Conservation (phyloP, 1,284 basidiomycete species). For the Neotropicomus parvogracilis region DNA sequence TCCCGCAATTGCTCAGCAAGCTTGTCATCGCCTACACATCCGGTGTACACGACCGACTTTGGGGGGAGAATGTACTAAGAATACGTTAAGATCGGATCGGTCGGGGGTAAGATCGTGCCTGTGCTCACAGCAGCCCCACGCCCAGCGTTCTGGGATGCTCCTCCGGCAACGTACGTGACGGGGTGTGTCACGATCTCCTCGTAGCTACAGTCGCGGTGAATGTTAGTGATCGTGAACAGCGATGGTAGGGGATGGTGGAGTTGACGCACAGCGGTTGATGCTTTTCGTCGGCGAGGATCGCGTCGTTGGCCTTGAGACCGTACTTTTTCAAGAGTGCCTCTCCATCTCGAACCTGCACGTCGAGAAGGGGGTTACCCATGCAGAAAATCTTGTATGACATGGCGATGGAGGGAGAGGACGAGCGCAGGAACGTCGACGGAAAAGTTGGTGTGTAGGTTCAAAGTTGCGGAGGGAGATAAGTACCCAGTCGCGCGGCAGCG, state of each 20-base stretch:
- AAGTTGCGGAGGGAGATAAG: constrained; percentile 8
- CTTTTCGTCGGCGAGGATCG: constrained; percentile 90
- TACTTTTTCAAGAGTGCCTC: constrained; percentile 90
- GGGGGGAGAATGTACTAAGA: constrained; percentile 82
- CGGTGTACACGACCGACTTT: constrained; percentile 92
- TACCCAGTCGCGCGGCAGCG: background rate
- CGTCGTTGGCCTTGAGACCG: constrained; percentile 91
- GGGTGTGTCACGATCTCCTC: constrained; percentile 80
- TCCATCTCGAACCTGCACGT: constrained; percentile 84
- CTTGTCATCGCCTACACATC: constrained; percentile 90
- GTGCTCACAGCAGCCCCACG: constrained; percentile 88
- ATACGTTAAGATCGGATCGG: constrained; percentile 4
- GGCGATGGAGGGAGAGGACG: constrained; percentile 11
- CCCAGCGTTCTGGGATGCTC: constrained; percentile 95
- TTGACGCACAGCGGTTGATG: constrained; percentile 73
- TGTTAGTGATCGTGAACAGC: constrained; percentile 3
- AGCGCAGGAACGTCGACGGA: constrained; percentile 10
- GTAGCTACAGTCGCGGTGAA: constrained; percentile 59
- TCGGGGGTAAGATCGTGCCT: constrained; percentile 3
- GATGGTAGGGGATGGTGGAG: background rate
- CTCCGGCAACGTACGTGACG: constrained; percentile 93
- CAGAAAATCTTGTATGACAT: constrained; percentile 61
- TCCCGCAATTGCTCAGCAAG: constrained; percentile 85
- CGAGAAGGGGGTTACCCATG: constrained; percentile 87
- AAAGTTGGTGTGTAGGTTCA: constrained; percentile 5